Base-by-base conservation (phyloP, 1,139 yeast species). In the Pichia norvegensis region DNA sequence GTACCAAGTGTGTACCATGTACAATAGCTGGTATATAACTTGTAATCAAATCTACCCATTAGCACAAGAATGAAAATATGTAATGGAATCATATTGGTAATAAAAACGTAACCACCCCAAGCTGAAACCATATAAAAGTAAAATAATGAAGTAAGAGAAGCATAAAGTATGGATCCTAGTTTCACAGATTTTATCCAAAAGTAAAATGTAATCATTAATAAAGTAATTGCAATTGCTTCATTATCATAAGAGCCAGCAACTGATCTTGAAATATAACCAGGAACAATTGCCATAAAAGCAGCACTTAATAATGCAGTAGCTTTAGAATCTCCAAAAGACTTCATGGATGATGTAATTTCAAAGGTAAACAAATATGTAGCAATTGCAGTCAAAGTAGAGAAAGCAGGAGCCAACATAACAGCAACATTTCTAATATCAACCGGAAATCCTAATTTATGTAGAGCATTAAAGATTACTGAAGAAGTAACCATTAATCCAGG, bases 51-150 rank as follows among this genome's bases (percentile, higher is more conserved):
- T 60, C 98, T 81, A 46, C 99, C 98, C 98, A 94, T 94, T 55
- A 86, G 69, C 48, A 94, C 69, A 61, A 94, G 72, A 41, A 88
- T 92, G 63, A 94, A 90, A 29, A 90, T 88, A 65, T 94, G 99
- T 59, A 94, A 73, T 44, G 99, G 99, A 59, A 94, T 87, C 73
- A 94, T 80, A 69, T 94, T 94, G 51, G 98, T 94, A 68, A 94
- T 94, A 71, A 94, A 94, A 43, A 92, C 99, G 63, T 94, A 94
- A 21, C 99, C 99, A 72, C 98, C 98, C 99, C 99, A 94, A n/a
- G 99, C 98, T 45, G 95, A 83, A 44, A 94, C 99, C 99, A 94
- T 94, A 73, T 94, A 94, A 67, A 94, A 94, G 70, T 94, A 94
- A 59, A 82, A 84, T 41, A 87, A 65, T 2, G 98, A 95, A 33